Conservation (phyloP, 192 early-diverging fungal genomes). For the Allomyces macrogynus region DNA sequence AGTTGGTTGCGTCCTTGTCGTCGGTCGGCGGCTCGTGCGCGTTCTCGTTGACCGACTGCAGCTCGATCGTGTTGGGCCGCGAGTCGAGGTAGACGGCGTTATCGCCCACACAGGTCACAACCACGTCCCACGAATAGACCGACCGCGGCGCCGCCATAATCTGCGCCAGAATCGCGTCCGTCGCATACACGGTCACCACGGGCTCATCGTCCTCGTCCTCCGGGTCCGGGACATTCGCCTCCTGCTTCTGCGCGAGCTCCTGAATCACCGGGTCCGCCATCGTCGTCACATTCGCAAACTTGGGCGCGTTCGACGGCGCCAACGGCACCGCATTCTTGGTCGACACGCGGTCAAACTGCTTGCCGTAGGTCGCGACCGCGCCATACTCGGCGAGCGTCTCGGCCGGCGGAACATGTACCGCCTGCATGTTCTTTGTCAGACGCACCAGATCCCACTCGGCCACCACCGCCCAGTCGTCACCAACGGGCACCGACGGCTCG, state of each 20-base stretch:
- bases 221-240: slow-evolving; percentile 5
- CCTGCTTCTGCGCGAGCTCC: slow-evolving; percentile 9
- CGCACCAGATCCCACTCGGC: slow-evolving; percentile 90
- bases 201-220: slow-evolving; percentile 17
- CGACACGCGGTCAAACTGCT: slow-evolving; percentile 63
- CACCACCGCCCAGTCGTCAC: slow-evolving; percentile 71
- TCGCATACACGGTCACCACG: slow-evolving; percentile 58
- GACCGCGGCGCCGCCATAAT: slow-evolving; percentile 83
- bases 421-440: slow-evolving; percentile 61
- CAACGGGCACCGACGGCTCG: slow-evolving; percentile 69
- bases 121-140: slow-evolving; percentile 89
- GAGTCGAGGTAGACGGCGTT: slow-evolving; percentile 76
- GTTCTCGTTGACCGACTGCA: slow-evolving; percentile 88
- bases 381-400: slow-evolving; percentile 55
- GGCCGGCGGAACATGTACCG: slow-evolving; percentile 54
- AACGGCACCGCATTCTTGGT: slow-evolving; percentile 59
- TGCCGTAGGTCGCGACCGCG: slow-evolving; percentile 50
- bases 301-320: slow-evolving; percentile 38
- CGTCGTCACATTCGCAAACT: slow-evolving; percentile 49
- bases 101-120: slow-evolving; percentile 61
- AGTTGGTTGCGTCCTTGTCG: slow-evolving; percentile 81
- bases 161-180: slow-evolving; percentile 69
- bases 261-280: slow-evolving; percentile 73
- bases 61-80: slow-evolving; percentile 43
- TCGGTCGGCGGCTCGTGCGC: slow-evolving; percentile 78